Percentiles rank a stretch among this genome's conserved stretches.
Conservation (phyloP, 2,329 filamentous ascomycete genomes). For the Metarhizium sp. region DNA sequence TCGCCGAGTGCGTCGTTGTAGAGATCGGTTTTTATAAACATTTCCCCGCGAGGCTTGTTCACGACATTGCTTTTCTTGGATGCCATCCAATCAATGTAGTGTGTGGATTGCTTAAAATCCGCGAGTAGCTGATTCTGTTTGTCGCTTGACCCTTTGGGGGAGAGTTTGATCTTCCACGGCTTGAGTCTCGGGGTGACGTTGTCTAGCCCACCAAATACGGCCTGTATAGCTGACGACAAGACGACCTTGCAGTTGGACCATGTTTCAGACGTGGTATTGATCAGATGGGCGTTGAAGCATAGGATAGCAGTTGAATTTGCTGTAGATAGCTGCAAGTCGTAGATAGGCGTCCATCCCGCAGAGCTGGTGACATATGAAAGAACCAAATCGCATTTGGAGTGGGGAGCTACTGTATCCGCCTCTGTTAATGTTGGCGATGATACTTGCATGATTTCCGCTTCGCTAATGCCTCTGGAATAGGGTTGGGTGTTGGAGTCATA, state of each 20-base stretch:
- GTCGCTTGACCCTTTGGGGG: constrained; percentile 9
- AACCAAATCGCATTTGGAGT: constrained; percentile 32
- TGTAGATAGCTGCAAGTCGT: constrained; percentile 53
- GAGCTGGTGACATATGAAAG: constrained; percentile 49
- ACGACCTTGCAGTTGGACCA: constrained; percentile 52
- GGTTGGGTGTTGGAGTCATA: constrained; percentile 27
- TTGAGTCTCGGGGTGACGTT: constrained; percentile 44
- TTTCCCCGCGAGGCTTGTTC: background rate
- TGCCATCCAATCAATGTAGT: background rate
- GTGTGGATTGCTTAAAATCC: constrained; percentile 27
- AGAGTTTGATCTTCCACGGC: constrained; percentile 47
- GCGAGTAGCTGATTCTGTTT: constrained; percentile 17
- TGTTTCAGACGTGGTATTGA: constrained; percentile 53
- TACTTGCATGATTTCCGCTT: constrained; percentile 34
- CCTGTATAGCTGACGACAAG: constrained; percentile 51
- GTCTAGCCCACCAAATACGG: constrained; percentile 44
- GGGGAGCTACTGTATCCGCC: constrained; percentile 8
- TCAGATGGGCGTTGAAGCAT: constrained; percentile 53
- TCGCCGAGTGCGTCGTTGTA: background rate
- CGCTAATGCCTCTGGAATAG: constrained; percentile 41
- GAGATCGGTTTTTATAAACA: background rate
- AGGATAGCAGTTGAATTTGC: constrained; percentile 40
- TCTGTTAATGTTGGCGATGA: constrained; percentile 9
- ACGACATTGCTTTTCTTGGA: background rate
- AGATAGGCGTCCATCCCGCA: constrained; percentile 51